Base-by-base conservation (phyloP, 2,329 filamentous ascomycete species). In the Capronia epimyces region DNA sequence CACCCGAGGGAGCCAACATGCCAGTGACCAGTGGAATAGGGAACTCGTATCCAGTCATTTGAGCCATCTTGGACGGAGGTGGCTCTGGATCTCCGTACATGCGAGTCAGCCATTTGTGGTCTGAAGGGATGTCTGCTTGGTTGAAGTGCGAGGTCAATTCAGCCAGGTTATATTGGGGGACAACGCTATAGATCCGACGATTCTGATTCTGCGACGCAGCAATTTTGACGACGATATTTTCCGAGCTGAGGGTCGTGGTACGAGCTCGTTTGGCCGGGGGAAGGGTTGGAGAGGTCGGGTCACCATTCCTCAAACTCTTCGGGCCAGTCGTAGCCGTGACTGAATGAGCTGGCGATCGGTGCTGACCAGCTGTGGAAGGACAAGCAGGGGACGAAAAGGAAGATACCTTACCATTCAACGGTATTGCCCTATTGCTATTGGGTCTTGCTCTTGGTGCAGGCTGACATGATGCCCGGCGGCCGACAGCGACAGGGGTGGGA, bases 91-190 rank as follows among this genome's bases (percentile, higher is more conserved):
- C 44, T 22, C 6, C 16, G 15, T 32, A 15, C 3, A 15, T 34
- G 15, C 34, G 44, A n/a, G 37, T 41, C n/a, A 46, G 16, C 52
- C 52, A 55, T 22, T 46, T 49, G 32, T 39, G 43, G 24, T 37
- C 25, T 20, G 10, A 4, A 20, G 24, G 41, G 13, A 21, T 39
- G 16, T 25, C 24, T 25, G 20, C 20, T 16, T 43, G 10, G 15
- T 20, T 43, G 41, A 43, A 43, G 16, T 31, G n/a, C 6, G 24
- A n/a, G 10, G 41, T 25, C 24, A 32, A 16, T 18, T 24, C 7
- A 32, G 13, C 13, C 7, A 12, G 41, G 8, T 37, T 43, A 25
- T 31, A 31, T 25, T 31, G 15, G 3, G 3, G 21, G 9, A 4
- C 10, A 4, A 25, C 21, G 21, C 12, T 3, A 8, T n/a, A n/a